Percentiles rank a stretch among this genome's conserved stretches.
These are phyloP conservation scores for Hondaea fermentalgiana DNA, from an alignment of 108 stramenopile genomes.

Conservation along the genomic window DNA sequence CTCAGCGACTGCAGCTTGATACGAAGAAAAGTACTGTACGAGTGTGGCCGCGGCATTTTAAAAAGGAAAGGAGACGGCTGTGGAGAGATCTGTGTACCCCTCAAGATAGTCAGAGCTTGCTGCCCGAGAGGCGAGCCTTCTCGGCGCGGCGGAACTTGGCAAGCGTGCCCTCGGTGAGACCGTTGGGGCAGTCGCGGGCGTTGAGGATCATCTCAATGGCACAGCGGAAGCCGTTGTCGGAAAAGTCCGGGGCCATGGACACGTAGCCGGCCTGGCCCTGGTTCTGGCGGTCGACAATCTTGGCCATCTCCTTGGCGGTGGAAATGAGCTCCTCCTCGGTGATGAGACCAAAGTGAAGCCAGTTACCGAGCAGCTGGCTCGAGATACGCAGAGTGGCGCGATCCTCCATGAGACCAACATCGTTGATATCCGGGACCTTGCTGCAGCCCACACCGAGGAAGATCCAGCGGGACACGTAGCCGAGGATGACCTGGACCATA, in stretches of 20 bases:
- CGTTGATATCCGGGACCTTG: constrained; percentile 26
- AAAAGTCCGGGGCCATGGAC: constrained; percentile 11
- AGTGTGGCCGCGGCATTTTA: too few species aligned
- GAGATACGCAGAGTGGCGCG: constrained; percentile 26
- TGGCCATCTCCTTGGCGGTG: constrained; percentile 20
- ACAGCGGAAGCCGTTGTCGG: constrained; percentile 17
- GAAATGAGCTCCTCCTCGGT: constrained; percentile 8
- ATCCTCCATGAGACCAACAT: constrained; percentile 29
- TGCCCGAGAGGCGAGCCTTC: background rate
- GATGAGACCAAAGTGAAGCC: constrained; percentile 16
- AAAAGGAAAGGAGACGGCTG: too few species aligned
- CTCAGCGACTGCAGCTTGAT: too few species aligned
- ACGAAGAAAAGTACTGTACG: too few species aligned
- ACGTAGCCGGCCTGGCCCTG: background rate
- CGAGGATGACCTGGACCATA: constrained; percentile 24
- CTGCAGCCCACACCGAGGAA: constrained; percentile 21
- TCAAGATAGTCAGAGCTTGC: background rate
- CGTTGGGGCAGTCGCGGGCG: background rate
- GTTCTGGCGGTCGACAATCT: constrained; percentile 25
- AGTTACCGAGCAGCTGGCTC: constrained; percentile 25
- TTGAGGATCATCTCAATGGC: constrained; percentile 10
- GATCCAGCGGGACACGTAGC: constrained; percentile 26
- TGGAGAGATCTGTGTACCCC: too few species aligned
- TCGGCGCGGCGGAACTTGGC: constrained; percentile 12
- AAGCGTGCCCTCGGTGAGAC: constrained; percentile 12